phyloP scores from a whole-genome alignment of 2,329 filamentous ascomycete species.

The Xylariales sp. region DNA sequence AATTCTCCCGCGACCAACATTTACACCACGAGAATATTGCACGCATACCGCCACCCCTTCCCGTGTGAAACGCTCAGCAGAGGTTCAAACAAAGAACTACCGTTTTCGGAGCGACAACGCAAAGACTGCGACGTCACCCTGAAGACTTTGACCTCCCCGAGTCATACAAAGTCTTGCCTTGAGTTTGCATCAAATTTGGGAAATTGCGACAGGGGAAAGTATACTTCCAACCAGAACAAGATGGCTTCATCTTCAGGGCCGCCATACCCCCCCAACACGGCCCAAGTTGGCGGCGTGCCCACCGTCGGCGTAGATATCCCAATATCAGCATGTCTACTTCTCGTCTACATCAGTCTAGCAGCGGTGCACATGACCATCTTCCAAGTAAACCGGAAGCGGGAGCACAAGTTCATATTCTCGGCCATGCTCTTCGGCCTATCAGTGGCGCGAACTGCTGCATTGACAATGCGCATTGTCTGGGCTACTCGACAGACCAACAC shows the following conservation, averaged over 20 bases:
- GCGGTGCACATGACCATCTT: conserved; percentile 55
- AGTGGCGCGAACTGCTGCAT: conserved; percentile 29
- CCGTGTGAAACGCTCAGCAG: too few relatives aligned
- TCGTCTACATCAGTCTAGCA: conserved; percentile 27
- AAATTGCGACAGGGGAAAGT: too few relatives aligned
- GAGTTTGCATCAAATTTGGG: too few relatives aligned
- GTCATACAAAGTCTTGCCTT: too few relatives aligned
- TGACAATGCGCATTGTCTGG: conserved; percentile 32
- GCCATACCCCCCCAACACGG: conserved; percentile 2
- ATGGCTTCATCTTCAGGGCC: conserved; percentile 6
- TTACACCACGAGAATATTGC: too few relatives aligned
- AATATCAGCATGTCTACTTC: conserved; percentile 5
- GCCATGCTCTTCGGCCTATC: conserved; percentile 32
- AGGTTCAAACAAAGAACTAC: too few relatives aligned
- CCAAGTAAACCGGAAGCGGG: conserved; percentile 26
- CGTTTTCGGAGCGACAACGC: too few relatives aligned
- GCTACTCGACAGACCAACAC: conserved; percentile 22
- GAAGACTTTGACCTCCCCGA: too few relatives aligned
- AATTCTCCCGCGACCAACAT: too few relatives aligned
- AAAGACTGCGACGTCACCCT: too few relatives aligned
- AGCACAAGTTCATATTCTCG: conserved; percentile 35
- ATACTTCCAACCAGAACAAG: too few relatives aligned
- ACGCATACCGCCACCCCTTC: too few relatives aligned
- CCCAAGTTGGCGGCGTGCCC: conserved; percentile 6
- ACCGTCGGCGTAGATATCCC: conserved; percentile 1